Percentiles rank a stretch among this genome's conserved stretches.
Conservation (phyloP, 1,139 yeast species). For the Pichia sp. region DNA sequence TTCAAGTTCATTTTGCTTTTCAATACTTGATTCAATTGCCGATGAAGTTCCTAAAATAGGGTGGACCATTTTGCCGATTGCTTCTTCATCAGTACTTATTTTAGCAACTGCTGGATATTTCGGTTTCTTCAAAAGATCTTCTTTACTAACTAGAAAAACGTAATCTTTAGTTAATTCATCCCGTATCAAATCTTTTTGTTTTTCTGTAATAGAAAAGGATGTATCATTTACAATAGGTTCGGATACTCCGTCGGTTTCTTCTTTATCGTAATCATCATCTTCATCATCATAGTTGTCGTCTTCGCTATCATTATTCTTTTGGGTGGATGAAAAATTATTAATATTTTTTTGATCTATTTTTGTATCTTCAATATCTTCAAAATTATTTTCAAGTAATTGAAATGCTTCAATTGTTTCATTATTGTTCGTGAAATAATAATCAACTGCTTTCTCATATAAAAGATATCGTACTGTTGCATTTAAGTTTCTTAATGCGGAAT, state of each 20-base stretch:
- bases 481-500: constrained; percentile 43
- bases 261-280: constrained; percentile 5
- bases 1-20: constrained; percentile 30
- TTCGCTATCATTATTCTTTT: constrained; percentile 1
- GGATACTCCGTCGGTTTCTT: background rate
- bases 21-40: constrained; percentile 29
- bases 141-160: constrained; percentile 11
- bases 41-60: constrained; percentile 31
- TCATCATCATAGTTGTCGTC: background rate
- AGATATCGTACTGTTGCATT: constrained; percentile 63
- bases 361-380: constrained; percentile 1
- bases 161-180: constrained; percentile 7
- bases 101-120: constrained; percentile 24
- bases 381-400: constrained; percentile 7
- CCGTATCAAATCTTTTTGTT: background rate
- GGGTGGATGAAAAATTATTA: background rate
- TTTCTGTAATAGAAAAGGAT: background rate
- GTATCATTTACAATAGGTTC: background rate
- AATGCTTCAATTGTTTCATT: constrained; percentile 6
- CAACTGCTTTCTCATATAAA: constrained; percentile 70
- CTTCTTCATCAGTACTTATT: constrained; percentile 25
- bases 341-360: background rate
- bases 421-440: constrained; percentile 29
- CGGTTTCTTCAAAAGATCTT: constrained; percentile 21
- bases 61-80: constrained; percentile 29